Conservation (phyloP, 306 rosid genomes). For the Dryas octopetala region DNA sequence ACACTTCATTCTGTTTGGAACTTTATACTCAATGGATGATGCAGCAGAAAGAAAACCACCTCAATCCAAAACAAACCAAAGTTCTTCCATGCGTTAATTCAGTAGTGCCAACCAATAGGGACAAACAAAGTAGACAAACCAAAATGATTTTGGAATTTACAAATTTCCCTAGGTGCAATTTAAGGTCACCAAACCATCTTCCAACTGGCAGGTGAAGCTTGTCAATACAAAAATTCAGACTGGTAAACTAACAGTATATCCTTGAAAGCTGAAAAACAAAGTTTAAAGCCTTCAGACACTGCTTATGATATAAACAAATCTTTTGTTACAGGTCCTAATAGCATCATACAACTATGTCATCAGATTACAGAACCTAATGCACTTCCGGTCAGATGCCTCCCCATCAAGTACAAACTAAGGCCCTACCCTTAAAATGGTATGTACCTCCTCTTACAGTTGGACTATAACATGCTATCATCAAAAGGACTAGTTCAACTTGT, state of each 20-base stretch:
- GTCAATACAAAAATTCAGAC: background rate
- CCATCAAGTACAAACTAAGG: background rate
- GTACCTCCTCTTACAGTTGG: background rate
- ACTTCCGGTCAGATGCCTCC: background rate
- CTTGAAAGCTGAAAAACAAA: background rate
- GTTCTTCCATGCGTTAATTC: background rate
- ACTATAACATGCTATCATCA: background rate
- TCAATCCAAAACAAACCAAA: background rate
- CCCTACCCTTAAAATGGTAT: background rate
- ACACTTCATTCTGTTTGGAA: background rate
- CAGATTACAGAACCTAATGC: background rate
- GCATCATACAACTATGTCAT: background rate
- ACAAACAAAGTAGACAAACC: background rate
- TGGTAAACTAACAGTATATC: background rate
- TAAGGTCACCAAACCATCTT: background rate
- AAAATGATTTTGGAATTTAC: background rate
- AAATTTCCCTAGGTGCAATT: background rate
- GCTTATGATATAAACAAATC: background rate
- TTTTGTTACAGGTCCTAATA: background rate
- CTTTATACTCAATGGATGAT: background rate
- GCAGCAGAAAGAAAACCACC: slow-evolving; percentile 1
- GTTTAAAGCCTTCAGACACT: background rate
- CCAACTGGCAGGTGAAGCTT: background rate
- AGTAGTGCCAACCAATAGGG: background rate
- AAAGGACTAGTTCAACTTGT: background rate